Evolutionary conservation across 345 rosid genomes (phyloP).

Genomic region (Citrus trifoliata): DNA sequence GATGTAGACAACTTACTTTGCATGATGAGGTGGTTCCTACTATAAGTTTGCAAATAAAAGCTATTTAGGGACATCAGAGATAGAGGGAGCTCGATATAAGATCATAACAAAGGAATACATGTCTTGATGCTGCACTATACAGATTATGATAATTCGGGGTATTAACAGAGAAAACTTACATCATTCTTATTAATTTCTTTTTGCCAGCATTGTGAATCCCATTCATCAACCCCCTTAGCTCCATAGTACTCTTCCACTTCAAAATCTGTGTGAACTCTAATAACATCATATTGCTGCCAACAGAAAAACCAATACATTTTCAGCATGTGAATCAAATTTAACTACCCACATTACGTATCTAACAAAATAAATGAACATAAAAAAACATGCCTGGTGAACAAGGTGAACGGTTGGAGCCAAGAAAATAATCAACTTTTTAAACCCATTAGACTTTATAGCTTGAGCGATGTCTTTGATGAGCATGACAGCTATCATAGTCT

Average conservation of each 20-base stretch:
- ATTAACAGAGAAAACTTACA: conserved; percentile 38
- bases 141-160: background rate
- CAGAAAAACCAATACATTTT: conserved; percentile 8
- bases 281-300: conserved; percentile 69
- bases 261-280: conserved; percentile 38
- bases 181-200: conserved; percentile 58
- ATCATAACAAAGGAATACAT: background rate
- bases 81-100: background rate
- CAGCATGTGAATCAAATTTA: background rate
- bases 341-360: background rate
- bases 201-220: conserved; percentile 62
- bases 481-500: conserved; percentile 65
- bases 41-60: background rate
- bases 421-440: conserved; percentile 56
- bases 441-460: conserved; percentile 28
- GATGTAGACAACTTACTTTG: background rate
- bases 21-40: background rate
- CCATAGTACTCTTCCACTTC: conserved; percentile 70
- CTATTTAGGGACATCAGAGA: background rate
- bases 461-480: conserved; percentile 47
- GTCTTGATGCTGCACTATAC: background rate
- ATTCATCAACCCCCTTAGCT: conserved; percentile 71
- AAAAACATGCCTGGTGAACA: conserved; percentile 59
- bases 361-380: background rate
- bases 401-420: conserved; percentile 81